A percentile compares a stretch with the other conserved stretches of the same genome.
Evolutionary conservation across 2,329 filamentous ascomycete genomes (phyloP).

Genomic region (Ceratocystis albifundus): DNA sequence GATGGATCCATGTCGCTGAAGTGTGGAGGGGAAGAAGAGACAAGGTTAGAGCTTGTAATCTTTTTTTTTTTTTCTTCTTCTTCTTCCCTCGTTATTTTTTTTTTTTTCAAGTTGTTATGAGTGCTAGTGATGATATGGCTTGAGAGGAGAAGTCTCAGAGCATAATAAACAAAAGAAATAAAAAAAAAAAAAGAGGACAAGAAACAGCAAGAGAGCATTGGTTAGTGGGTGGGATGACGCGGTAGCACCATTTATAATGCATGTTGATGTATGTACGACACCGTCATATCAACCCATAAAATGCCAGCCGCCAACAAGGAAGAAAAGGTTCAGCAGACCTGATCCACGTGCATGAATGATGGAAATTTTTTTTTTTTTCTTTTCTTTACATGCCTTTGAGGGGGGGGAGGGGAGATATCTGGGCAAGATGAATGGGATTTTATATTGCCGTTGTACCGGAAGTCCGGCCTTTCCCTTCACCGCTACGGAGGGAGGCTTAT

Average conservation of each 20-base stretch:
- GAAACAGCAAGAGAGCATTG: too few relatives aligned
- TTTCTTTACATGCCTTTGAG: neutral
- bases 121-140: too few relatives aligned
- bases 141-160: neutral
- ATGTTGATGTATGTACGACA: neutral
- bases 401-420: neutral
- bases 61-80: neutral
- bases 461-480: neutral
- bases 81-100: neutral
- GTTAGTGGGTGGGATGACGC: neutral
- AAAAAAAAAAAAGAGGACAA: too few relatives aligned
- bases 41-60: neutral
- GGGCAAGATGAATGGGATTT: neutral
- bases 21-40: neutral
- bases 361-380: neutral
- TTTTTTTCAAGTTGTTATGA: neutral
- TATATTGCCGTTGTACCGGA: neutral
- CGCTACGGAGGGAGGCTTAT: neutral
- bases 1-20: neutral
- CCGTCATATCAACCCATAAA: neutral
- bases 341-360: constrained; percentile 8
- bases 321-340: neutral
- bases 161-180: too few relatives aligned
- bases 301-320: neutral
- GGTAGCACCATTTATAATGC: neutral